Base-by-base conservation (phyloP, 2,329 filamentous ascomycete species). In the Colletotrichum sp. region DNA sequence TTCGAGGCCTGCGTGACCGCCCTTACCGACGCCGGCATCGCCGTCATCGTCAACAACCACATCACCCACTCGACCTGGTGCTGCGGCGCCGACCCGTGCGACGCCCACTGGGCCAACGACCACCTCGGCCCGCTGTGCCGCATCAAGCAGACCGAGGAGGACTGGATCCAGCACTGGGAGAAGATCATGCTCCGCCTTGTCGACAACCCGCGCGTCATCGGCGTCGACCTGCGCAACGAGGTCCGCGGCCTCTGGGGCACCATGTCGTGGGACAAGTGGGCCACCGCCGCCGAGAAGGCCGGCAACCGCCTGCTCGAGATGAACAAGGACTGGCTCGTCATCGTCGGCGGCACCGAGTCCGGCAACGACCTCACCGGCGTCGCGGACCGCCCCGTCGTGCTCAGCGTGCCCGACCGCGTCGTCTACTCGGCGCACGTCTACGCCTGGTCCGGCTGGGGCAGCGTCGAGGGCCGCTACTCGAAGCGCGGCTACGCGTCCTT, bases 371-470 rank as follows among this genome's bases (percentile, higher is more conserved):
- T 94, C 36, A 87, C 87, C 3, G 91, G 90, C 6, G 92, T 88
- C 5, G 83, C 84, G 5, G 80, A 82, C 18, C 88, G 92, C 16
- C 92, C 92, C 3, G 85, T 94, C n/a, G 82, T 84, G 62, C 88
- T 94, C 61, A 88, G 90, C 73, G 81, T 91, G 8, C 83, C 87
- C 8, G 82, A 90, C 79, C 86, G 88, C 28, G 86, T 94, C 30
- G 92, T 94, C 36, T 94, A 94, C 84, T 93, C 91, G 75, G 89
- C 91, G 3, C 93, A 94, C 81, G 92, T 94, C 27, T 94, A 94
- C 81, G 86, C 88, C 36, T 94, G 93, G 93, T 93, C 91, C 18
- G 93, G 93, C 71, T 94, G 93, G 93, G 92, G 92, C 48, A 91
- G 88, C 78, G 81, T 87, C 76, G 89, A 87, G 34, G 91, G 91